Evolutionary conservation across 2,329 filamentous ascomycete species (phyloP).

Genomic region (Fusarium newnesense): DNA sequence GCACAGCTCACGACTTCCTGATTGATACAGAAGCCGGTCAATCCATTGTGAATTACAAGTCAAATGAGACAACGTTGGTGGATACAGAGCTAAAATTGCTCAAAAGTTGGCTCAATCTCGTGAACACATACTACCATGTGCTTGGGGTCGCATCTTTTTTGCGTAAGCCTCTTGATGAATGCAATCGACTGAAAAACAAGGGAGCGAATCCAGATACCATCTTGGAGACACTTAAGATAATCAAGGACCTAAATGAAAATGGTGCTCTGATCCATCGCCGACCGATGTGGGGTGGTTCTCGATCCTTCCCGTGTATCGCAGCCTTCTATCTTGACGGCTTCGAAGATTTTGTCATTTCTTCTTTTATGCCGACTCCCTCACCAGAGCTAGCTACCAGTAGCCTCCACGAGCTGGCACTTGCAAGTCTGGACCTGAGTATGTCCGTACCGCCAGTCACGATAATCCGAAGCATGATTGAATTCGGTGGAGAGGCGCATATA

Average conservation of each 20-base stretch:
- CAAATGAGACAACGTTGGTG: rapidly evolving
- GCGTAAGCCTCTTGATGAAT: rapidly evolving
- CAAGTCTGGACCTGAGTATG: rapidly evolving
- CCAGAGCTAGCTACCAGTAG: rapidly evolving
- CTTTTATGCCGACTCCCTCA: rapidly evolving
- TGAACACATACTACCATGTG: rapidly evolving
- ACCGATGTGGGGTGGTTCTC: rapidly evolving
- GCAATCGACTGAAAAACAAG: rapidly evolving
- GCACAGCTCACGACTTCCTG: background rate
- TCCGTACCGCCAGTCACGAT: rapidly evolving
- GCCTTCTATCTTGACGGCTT: rapidly evolving
- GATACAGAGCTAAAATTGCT: rapidly evolving
- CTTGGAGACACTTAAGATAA: rapidly evolving
- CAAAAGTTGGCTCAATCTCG: rapidly evolving
- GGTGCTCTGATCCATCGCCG: rapidly evolving
- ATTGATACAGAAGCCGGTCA: background rate
- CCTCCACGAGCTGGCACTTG: background rate
- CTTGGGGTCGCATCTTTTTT: rapidly evolving
- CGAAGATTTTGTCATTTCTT: rapidly evolving
- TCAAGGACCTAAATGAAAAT: rapidly evolving
- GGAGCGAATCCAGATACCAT: rapidly evolving
- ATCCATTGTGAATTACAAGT: background rate
- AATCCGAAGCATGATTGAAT: background rate
- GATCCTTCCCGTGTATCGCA: rapidly evolving
- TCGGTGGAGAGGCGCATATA: background rate